Conservation (phyloP, 768 basidiomycete genomes). For the Tylopilus rubrobrunneus region DNA sequence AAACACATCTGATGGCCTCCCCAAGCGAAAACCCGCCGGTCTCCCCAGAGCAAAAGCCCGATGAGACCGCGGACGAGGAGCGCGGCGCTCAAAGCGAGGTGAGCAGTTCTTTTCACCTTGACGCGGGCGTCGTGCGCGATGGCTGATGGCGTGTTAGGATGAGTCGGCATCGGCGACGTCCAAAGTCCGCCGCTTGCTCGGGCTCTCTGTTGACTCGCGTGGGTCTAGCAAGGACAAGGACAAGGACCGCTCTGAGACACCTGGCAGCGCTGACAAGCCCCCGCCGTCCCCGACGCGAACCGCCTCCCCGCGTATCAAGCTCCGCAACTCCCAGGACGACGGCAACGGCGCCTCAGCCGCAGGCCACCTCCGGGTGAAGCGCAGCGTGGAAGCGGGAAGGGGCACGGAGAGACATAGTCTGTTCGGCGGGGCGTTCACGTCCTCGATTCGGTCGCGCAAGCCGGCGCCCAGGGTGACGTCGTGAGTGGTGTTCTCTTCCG, state of each 20-base stretch:
- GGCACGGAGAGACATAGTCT: conserved; percentile 69
- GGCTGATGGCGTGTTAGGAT: conserved; percentile 35
- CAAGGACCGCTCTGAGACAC: conserved; percentile 31
- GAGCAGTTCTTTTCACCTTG: conserved; percentile 17
- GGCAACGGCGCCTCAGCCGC: conserved; percentile 9
- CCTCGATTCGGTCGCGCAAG: conserved; percentile 67
- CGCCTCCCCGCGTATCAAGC: conserved; percentile 18
- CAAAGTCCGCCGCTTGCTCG: conserved; percentile 50
- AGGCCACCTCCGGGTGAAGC: conserved; percentile 45
- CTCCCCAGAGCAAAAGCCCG: conserved; percentile 29
- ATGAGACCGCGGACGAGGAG: conserved; percentile 44
- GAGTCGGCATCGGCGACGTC: conserved; percentile 40
- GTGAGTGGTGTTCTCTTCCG: conserved; percentile 41
- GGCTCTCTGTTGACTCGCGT: conserved; percentile 45
- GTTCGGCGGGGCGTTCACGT: conserved; percentile 66
- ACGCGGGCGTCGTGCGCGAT: neutral
- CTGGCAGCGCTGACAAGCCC: conserved; percentile 19
- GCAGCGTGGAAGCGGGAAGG: conserved; percentile 44
- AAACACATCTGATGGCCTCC: conserved; percentile 50
- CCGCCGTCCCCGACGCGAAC: conserved; percentile 21
- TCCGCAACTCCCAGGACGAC: conserved; percentile 26
- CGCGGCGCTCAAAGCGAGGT: conserved; percentile 67
- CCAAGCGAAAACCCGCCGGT: conserved; percentile 61
- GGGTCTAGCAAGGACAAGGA: conserved; percentile 24
- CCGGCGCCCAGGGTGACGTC: conserved; percentile 71